A percentile compares a stretch with the other conserved stretches of the same genome.
Evolutionary conservation across 768 basidiomycete genomes (phyloP).

Genomic region (Inosperma sp.): DNA sequence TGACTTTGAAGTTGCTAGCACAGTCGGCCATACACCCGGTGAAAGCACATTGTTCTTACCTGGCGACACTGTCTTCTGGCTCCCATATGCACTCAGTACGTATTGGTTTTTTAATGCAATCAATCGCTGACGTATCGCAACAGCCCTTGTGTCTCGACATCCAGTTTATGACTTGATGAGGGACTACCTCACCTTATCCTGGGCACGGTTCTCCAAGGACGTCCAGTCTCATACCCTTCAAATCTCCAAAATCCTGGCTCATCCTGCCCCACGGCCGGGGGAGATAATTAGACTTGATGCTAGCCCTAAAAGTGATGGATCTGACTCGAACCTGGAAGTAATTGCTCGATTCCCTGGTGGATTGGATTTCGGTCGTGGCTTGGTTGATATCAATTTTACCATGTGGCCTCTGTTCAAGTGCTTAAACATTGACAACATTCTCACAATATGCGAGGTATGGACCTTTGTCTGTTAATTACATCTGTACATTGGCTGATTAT

Average conservation of each 20-base stretch:
- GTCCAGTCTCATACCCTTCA: conserved; percentile 90
- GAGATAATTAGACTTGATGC: conserved; percentile 85
- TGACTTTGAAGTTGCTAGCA: conserved; percentile 79
- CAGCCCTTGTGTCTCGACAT: conserved; percentile 84
- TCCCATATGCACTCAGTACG: conserved; percentile 88
- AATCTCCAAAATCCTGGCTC: conserved; percentile 82
- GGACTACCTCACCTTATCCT: conserved; percentile 92
- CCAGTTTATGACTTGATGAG: conserved; percentile 95
- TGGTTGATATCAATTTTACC: conserved; percentile 92
- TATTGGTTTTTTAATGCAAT: conserved; percentile 16
- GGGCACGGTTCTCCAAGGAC: conserved; percentile 93
- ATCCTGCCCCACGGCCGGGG: conserved; percentile 83
- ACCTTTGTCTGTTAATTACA: background rate
- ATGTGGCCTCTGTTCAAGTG: conserved; percentile 97
- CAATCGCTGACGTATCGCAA: conserved; percentile 11
- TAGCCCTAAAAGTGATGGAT: conserved; percentile 55
- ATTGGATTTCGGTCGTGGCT: conserved; percentile 84
- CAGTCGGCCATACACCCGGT: conserved; percentile 74
- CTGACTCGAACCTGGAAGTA: conserved; percentile 63
- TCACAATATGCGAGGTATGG: conserved; percentile 84
- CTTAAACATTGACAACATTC: conserved; percentile 87
- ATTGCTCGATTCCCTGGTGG: conserved; percentile 91
- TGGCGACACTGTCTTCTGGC: conserved; percentile 90
- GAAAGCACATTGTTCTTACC: conserved; percentile 87
- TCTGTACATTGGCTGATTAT: conserved; percentile 22